Base-by-base conservation (phyloP, 768 basidiomycete species). In the Boletus sp. region DNA sequence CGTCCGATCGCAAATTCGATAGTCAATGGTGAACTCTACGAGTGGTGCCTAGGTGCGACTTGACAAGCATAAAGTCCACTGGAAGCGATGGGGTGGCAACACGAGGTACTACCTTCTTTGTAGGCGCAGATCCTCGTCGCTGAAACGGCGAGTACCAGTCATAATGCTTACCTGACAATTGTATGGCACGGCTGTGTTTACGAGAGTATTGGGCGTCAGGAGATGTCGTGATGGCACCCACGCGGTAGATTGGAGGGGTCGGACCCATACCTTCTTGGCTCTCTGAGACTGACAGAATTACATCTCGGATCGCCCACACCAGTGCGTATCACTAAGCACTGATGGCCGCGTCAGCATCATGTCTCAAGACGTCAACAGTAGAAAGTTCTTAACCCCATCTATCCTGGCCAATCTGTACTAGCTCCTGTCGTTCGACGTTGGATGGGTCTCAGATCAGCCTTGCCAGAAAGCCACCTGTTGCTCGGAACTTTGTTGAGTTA, bases 81-180 rank as follows among this genome's bases (percentile, higher is more conserved):
- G 27, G 42, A 30, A 41, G 25, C 32, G 8, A 45, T 17, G 17
- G n/a, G 17, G 38, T 25, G 33, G 21, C 6, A 39, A 47, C 35
- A 52, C 19, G 47, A 53, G 40, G 55, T 47, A 15, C 10, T 41
- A 41, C 40, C 50, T 50, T 43, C 17, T 51, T 44, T 52, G 57
- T 55, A 23, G 25, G 51, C 53, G 61, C 32, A 7, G 53, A 55
- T 55, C 53, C 40, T 25, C 35, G 32, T 27, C 25, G 19, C 17
- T 17, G 34, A 47, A 40, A 47, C 13, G 10, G 21, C 7, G 35
- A 19, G 33, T 40, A 21, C 39, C 41, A 25, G 25, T 25, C 25
- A 25, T 25, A 25, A 25, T 25, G 25, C 25, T 25, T 25, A 25
- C 23, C 25, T 42, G 41, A 43, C 25, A 42, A 11, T 21, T 41